Conservation (phyloP, 495 filamentous ascomycete species). For the Aspergillus bridgeri region DNA sequence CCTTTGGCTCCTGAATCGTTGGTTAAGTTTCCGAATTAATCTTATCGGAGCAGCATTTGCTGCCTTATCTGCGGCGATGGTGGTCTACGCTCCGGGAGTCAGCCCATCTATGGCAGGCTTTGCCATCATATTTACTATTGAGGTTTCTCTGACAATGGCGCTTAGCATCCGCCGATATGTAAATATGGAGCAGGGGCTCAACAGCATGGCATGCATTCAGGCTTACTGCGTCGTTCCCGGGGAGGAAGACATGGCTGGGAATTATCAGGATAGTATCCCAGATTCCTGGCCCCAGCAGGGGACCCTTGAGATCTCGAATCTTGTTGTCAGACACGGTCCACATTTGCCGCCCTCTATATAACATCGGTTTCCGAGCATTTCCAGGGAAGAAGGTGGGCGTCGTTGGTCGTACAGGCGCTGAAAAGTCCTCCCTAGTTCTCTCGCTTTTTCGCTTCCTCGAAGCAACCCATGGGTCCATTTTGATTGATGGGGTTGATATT, state of each 20-base stretch:
- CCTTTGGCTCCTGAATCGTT: slow-evolving; percentile 66
- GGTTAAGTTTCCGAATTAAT: slow-evolving; percentile 64
- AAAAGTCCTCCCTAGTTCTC: slow-evolving; percentile 81
- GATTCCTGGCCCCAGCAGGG: slow-evolving; percentile 74
- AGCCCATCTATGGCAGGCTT: slow-evolving; percentile 64
- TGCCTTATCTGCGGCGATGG: slow-evolving; percentile 51
- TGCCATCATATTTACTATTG: slow-evolving; percentile 61
- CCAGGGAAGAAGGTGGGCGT: slow-evolving; percentile 79
- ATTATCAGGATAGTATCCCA: slow-evolving; percentile 45
- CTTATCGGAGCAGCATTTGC: slow-evolving; percentile 59
- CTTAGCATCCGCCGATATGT: slow-evolving; percentile 61
- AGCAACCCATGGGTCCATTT: slow-evolving; percentile 73
- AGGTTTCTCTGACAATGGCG: slow-evolving; percentile 52
- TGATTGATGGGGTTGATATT: slow-evolving; percentile 79
- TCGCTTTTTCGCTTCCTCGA: slow-evolving; percentile 81
- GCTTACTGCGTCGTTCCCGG: slow-evolving; percentile 59
- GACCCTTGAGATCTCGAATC: slow-evolving; percentile 69
- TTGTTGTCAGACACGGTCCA: slow-evolving; percentile 50
- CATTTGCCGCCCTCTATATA: slow-evolving; percentile 49
- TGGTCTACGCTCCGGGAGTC: slow-evolving; percentile 45
- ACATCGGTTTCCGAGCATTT: slow-evolving; percentile 69
- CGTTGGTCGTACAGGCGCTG: slow-evolving; percentile 83
- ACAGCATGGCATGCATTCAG: slow-evolving; percentile 62
- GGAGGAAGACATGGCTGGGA: slow-evolving; percentile 36
- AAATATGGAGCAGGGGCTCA: slow-evolving; percentile 66